Conservation (phyloP, 441 rosid species). For the Eruca vesicaria region DNA sequence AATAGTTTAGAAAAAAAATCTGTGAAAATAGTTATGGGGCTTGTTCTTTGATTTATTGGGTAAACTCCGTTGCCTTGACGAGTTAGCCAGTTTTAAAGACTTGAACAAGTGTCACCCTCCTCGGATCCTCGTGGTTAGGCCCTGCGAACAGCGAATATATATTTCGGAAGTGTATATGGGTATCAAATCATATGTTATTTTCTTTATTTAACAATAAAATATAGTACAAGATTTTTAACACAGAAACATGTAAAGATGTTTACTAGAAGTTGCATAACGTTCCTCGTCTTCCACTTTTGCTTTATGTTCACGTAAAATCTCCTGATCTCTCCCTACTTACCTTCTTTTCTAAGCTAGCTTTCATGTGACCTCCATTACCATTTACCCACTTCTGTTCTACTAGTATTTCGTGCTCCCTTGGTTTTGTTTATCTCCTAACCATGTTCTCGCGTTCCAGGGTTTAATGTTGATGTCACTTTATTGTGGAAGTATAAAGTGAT, state of each 20-base stretch:
- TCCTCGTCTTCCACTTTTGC: slow-evolving; percentile 31
- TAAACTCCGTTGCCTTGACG: slow-evolving; percentile 20
- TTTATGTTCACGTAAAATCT: slow-evolving; percentile 31
- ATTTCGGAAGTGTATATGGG: background rate
- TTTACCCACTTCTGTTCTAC: background rate
- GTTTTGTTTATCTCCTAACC: background rate
- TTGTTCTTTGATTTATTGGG: background rate
- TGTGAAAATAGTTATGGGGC: background rate
- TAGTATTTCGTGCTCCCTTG: background rate
- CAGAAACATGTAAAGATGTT: slow-evolving; percentile 1
- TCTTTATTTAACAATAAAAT: background rate
- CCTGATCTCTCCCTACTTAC: slow-evolving; percentile 5
- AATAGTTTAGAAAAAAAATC: too few relatives aligned
- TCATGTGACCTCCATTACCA: slow-evolving; percentile 32
- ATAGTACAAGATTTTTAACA: background rate
- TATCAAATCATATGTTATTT: background rate
- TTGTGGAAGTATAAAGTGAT: background rate
- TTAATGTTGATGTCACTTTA: background rate
- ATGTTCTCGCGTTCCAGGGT: background rate
- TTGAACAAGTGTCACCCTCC: background rate
- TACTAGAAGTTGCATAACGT: slow-evolving; percentile 7
- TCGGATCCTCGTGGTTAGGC: slow-evolving; percentile 20
- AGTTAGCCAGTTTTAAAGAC: background rate
- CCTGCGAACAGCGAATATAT: background rate
- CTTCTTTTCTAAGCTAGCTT: slow-evolving; percentile 34